Base-by-base conservation (phyloP, 2,329 filamentous ascomycete genomes). In the Penicillium occitanis region DNA sequence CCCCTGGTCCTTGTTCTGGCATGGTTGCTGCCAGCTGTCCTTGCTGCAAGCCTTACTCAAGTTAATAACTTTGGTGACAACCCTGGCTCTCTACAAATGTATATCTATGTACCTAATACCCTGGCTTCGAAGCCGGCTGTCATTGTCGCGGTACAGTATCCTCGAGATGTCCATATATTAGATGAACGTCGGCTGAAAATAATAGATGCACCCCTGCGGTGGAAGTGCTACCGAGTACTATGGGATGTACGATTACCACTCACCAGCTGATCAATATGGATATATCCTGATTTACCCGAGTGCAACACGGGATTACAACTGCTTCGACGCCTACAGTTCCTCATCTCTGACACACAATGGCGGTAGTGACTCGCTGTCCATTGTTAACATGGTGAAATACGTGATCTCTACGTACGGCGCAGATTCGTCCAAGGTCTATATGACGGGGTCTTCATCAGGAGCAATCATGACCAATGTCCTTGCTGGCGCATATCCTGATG, bases 401-500 rank as follows among this genome's bases (percentile, higher is more conserved):
- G 48, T 51, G 13, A 61, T 61, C 37, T 42, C 57, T 6, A 60
- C 35, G 7, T 65, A 65, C 35, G 50, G 50, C 28, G 57, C 64
- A 3, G 64, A 65, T 40, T n/a, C 64, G 0, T 65, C 64, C 13
- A 65, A 65, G 37, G 44, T 65, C 44, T 65, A 61, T 30, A 60
- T 61, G 46, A 65, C 64, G n/a, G 64, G 64, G n/a, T 46, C 25
- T 17, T 61, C 55, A 10, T 65, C 64, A n/a, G 64, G 64, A 22
- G 64, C 64, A 28, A 65, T 65, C 25, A 65, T 65, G 64, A 61
- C 64, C 46, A 51, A 65, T 7, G 64, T 65, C 28, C 48, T 65
- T 30, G 64, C 64, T 10, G 64, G 55, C 13, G 37, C 64, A 17
- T 65, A 65, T 53, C 64, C 64, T 14, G 58, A 65, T 22, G n/a